Conservation (phyloP, 805 yeast species). For the Kazachstania psychrophila region DNA sequence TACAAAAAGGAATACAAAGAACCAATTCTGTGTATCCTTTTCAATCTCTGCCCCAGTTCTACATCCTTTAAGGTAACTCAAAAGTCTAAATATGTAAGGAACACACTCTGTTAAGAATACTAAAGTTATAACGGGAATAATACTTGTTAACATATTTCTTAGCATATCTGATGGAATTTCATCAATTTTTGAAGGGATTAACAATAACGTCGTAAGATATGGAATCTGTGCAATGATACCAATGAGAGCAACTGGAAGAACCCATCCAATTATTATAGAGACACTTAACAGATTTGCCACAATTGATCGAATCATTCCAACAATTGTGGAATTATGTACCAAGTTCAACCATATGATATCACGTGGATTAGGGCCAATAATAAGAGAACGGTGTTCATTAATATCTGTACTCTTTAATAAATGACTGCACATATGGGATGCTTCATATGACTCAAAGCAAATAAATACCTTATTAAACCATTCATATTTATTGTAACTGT, state of each 20-base stretch:
- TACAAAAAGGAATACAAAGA: conserved; percentile 67
- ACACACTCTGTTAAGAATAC: conserved; percentile 55
- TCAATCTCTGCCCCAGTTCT: conserved; percentile 57
- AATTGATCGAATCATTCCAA: conserved; percentile 33
- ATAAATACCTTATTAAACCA: conserved; percentile 44
- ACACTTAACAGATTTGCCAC: conserved; percentile 40
- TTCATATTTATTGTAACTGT: neutral
- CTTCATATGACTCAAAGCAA: conserved; percentile 45
- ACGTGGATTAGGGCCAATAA: conserved; percentile 49
- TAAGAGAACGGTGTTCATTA: conserved; percentile 33
- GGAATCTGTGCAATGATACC: conserved; percentile 71
- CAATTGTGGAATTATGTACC: conserved; percentile 30
- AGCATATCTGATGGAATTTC: conserved; percentile 44
- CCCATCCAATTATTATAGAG: conserved; percentile 55
- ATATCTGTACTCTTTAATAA: conserved; percentile 37
- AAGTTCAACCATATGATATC: conserved; percentile 70
- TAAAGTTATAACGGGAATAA: conserved; percentile 60
- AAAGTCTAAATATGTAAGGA: conserved; percentile 44
- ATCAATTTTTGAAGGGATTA: conserved; percentile 39
- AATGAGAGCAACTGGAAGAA: conserved; percentile 73
- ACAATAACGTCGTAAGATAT: conserved; percentile 37
- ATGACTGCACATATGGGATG: conserved; percentile 60
- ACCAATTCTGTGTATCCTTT: conserved; percentile 65
- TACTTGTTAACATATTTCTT: conserved; percentile 46
- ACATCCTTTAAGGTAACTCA: conserved; percentile 48